Evolutionary conservation across 331 rosid genomes (phyloP), one percentile per base, ranked within the genome.

Genomic region (Erythrophleum ivorense): DNA sequence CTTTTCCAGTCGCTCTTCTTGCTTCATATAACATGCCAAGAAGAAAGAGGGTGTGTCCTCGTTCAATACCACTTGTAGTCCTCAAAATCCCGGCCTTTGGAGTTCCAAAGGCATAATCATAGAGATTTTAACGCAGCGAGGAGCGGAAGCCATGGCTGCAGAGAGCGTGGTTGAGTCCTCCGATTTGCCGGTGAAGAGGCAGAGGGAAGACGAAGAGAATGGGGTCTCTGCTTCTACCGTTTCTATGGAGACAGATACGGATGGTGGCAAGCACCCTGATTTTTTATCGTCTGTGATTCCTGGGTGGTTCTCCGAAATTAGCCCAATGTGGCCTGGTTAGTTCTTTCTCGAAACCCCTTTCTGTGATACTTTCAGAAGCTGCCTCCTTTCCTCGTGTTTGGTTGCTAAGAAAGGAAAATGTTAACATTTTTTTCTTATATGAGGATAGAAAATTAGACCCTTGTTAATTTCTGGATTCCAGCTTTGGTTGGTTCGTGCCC

Each of bases 241-340:
- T 33, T 40, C 87, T 19, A 70, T 82, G 75, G 75, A 45, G 19
- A 45, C 75, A 78, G 89, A 84, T 53, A 21, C 83, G 9, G 87
- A 81, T 7, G 75, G 78, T 57, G 19, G 41, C 46, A 80, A 85
- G 16, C 85, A 59, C 13, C 71, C 91, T 12, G 79, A 84, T 36
- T 85, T 81, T n/a, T 71, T 92, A 60, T 90, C 97, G 2, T 36
- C 92, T 38, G 90, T 96, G 52, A 94, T 94, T 80, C 98, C 99
- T 74, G 97, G 99, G 11, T 96, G 99, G 99, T 96, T 96, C 86
- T 96, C 99, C 15, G 99, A 96, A 89, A 86, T 96, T 65, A 96
- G 99, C 91, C 94, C 98, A 92, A 86, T 96, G 99, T 96, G 99
- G 99, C 98, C 99, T 5, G 99, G 99, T 96, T 66, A 31, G 97